Percentiles rank a stretch among this genome's conserved stretches.
Evolutionary conservation across 1,139 yeast species (phyloP).

Genomic region (Debaryomyces subglobosus): DNA sequence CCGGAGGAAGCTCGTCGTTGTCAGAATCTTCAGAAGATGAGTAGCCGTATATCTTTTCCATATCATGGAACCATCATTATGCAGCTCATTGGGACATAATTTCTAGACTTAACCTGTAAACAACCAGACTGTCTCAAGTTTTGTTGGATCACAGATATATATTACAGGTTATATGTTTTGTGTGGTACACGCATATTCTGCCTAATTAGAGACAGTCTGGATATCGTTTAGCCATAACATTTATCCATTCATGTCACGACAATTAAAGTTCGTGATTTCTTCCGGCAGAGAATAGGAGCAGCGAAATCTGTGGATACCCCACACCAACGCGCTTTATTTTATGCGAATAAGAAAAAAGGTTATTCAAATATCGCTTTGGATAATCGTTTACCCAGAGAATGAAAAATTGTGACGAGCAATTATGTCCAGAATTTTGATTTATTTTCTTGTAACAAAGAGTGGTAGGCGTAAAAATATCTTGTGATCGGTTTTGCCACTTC

Average conservation of each 20-base stretch:
- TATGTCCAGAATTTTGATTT: not conserved
- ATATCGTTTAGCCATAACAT: not conserved
- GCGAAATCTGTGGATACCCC: not conserved
- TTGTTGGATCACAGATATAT: no score
- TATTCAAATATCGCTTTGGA: not conserved
- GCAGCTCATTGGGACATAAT: not conserved
- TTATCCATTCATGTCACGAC: not conserved
- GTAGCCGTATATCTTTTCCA: constrained; percentile 15
- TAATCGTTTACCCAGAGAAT: not conserved
- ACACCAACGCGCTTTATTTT: not conserved
- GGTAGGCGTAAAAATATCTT: not conserved
- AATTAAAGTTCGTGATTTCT: not conserved
- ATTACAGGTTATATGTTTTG: not conserved
- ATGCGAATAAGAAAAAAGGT: not conserved
- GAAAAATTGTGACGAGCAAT: not conserved
- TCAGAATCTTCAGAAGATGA: constrained; percentile 14
- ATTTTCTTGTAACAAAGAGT: not conserved
- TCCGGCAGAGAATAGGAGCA: not conserved
- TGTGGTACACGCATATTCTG: not conserved
- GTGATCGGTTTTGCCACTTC: not conserved
- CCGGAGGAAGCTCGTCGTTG: not conserved
- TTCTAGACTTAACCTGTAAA: constrained; percentile 1
- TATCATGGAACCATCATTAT: constrained; percentile 1
- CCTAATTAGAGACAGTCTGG: no score
- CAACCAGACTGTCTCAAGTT: no score